A percentile compares a stretch with the other conserved stretches of the same genome.
Conservation (phyloP, 768 basidiomycete genomes). For the Collybia nuda region DNA sequence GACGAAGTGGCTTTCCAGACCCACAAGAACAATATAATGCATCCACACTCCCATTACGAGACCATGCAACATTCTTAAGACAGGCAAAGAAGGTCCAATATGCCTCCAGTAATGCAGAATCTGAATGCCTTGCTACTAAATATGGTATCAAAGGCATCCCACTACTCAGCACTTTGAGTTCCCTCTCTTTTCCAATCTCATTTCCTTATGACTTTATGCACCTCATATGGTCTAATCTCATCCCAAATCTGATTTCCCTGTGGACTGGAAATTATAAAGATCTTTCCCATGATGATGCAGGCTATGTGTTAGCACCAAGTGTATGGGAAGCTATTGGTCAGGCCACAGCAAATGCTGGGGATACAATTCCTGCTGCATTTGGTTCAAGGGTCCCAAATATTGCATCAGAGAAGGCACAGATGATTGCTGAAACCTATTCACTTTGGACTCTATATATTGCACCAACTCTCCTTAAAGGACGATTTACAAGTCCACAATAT, state of each 20-base stretch:
- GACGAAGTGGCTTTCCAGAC: conserved; percentile 6
- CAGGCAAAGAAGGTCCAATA: conserved; percentile 17
- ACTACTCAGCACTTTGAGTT: conserved; percentile 26
- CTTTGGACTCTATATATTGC: conserved; percentile 40
- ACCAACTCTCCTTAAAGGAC: conserved; percentile 32
- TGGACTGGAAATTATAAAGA: conserved; percentile 45
- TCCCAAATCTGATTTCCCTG: conserved; percentile 33
- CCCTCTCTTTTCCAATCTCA: conserved; percentile 33
- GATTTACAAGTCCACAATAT: conserved; percentile 30
- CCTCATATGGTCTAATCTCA: conserved; percentile 42
- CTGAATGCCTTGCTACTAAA: conserved; percentile 14
- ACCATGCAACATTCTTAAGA: conserved; percentile 8
- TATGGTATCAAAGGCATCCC: conserved; percentile 36
- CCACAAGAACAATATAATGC: conserved; percentile 15
- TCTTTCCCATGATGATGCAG: conserved; percentile 25
- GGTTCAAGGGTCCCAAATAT: conserved; percentile 19
- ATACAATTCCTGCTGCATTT: conserved; percentile 38
- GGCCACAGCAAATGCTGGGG: conserved; percentile 28
- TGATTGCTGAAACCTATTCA: conserved; percentile 35
- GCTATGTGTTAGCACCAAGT: conserved; percentile 23
- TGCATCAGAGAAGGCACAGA: not conserved
- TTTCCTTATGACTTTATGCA: conserved; percentile 55
- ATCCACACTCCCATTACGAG: conserved; percentile 12
- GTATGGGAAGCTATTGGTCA: conserved; percentile 42
- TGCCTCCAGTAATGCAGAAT: conserved; percentile 13